Base-by-base conservation (phyloP, 2,329 filamentous ascomycete genomes). In the Colletotrichum liriopes region DNA sequence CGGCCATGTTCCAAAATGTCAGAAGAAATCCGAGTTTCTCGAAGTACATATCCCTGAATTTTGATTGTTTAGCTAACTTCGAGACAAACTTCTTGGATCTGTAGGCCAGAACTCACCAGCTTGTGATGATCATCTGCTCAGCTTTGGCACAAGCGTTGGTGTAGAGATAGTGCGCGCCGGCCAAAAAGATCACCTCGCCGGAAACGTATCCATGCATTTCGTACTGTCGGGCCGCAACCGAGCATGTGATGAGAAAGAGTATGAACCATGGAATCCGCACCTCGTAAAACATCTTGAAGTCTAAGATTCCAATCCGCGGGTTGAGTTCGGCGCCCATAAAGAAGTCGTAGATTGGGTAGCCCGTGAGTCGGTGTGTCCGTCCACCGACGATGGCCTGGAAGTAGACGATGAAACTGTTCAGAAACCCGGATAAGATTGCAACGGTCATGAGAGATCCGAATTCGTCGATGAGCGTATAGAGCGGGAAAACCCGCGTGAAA, bases 271-370 rank as follows among this genome's bases (percentile, higher is more conserved):
- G 93, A 65, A 96, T 86, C 74, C 93, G 91, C 74, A 96, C 93
- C 81, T 96, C 93, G 78, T 94, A 94, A 85, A 96, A 96, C 94
- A 97, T 96, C 85, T 97, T 97, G 85, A 96, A 94, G 83, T 97
- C 94, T 62, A 97, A 84, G 76, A 94, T 92, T 67, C 92, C 92
- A 80, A 96, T 90, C 76, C 94, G 89, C 5, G 94, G 94, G 84
- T 97, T 96, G 67, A 97, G 87, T 84, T 97, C 94, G 16, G 93
- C 93, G 65, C 94, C 94, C 90, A 96, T 95, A 86, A 96, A 97
- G 83, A 96, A 96, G 84, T 97, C 94, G 81, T 96, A 96, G 77
- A 96, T 84, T 56, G 88, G 89, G 77, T 91, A 88, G 49, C 93
- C 94, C 5, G 39, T 65, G 5, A 65, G 2, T 6, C 51, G 18